Conservation (phyloP, 148 eudicot species). For the Pharnaceum exiguum region DNA sequence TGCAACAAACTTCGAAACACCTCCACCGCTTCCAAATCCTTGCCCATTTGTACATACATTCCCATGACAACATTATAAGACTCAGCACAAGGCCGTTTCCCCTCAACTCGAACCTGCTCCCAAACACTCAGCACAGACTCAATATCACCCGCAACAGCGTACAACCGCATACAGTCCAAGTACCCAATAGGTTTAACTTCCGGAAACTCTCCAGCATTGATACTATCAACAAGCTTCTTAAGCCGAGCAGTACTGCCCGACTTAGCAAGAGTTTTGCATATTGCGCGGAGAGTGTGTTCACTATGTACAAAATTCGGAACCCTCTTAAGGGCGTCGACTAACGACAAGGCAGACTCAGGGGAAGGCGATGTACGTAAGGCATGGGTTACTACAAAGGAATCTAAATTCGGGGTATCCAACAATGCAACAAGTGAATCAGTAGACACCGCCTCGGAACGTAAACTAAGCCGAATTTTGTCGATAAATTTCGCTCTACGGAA, state of each 20-base stretch:
- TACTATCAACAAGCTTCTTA: constrained; percentile 55
- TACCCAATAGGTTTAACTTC: constrained; percentile 53
- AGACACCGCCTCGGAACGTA: constrained; percentile 47
- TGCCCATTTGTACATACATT: constrained; percentile 47
- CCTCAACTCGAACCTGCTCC: constrained; percentile 51
- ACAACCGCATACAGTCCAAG: constrained; percentile 72
- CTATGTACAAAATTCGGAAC: constrained; percentile 62
- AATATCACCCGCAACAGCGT: constrained; percentile 61
- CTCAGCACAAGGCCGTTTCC: constrained; percentile 49
- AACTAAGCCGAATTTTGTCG: constrained; percentile 59
- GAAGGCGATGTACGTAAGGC: constrained; percentile 83
- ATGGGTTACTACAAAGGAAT: constrained; percentile 80
- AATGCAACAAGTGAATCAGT: constrained; percentile 39
- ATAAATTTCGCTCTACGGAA: constrained; percentile 77
- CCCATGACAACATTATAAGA: constrained; percentile 72
- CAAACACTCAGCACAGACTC: constrained; percentile 54
- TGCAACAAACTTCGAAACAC: constrained; percentile 47
- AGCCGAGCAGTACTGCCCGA: constrained; percentile 49
- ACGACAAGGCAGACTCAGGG: constrained; percentile 68
- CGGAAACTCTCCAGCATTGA: constrained; percentile 53
- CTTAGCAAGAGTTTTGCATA: constrained; percentile 74
- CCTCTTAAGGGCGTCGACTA: constrained; percentile 49
- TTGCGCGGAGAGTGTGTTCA: constrained; percentile 59
- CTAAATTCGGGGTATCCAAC: constrained; percentile 51
- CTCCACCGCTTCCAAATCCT: constrained; percentile 59